Conservation (phyloP, 2,329 filamentous ascomycete species). For the Ophiostoma ulmi region DNA sequence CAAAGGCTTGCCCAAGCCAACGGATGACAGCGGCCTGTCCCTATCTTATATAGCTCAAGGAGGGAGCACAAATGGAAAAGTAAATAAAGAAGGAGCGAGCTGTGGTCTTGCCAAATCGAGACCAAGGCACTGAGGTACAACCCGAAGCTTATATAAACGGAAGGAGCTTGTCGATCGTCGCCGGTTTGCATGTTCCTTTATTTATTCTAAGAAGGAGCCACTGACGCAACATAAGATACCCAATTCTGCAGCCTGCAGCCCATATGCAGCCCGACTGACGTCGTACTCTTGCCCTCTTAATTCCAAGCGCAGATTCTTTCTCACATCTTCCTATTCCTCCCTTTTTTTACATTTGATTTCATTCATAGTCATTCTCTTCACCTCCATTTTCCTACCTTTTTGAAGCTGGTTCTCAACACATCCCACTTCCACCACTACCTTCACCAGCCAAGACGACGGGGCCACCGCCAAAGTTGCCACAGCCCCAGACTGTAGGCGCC, state of each 20-base stretch:
- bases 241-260: constrained; percentile 3
- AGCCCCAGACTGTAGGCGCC: constrained; percentile 5
- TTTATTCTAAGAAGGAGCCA: neutral
- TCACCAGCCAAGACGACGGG: neutral
- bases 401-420: neutral
- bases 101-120: neutral
- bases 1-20: neutral
- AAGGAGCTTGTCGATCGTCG: neutral
- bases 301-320: neutral
- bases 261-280: neutral
- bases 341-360: neutral
- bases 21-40: neutral
- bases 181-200: neutral
- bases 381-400: neutral
- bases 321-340: neutral
- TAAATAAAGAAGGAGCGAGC: neutral
- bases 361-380: neutral
- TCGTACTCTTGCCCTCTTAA: neutral
- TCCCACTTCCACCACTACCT: constrained; percentile 1
- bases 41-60: neutral
- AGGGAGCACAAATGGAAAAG: neutral
- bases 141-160: constrained; percentile 2
- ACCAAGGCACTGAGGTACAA: neutral
- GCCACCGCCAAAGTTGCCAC: neutral
- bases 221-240: neutral